A percentile compares a stretch with the other conserved stretches of the same genome.
Evolutionary conservation across 805 yeast species (phyloP).

Genomic region (Candida andamanensis): DNA sequence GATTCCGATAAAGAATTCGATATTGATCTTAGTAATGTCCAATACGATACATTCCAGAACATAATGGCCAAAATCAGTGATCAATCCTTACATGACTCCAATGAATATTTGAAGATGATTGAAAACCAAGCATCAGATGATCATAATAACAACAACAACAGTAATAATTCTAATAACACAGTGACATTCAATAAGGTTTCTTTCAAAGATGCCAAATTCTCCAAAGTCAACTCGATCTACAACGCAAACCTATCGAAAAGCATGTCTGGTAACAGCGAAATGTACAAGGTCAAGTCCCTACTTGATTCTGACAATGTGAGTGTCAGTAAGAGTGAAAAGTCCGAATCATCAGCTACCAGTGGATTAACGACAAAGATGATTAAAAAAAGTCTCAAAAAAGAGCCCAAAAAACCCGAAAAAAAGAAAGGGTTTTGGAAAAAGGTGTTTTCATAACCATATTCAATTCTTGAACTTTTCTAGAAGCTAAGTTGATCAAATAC

Average conservation of each 20-base stretch:
- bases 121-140: too few relatives aligned
- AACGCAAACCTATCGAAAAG: slow-evolving; percentile 13
- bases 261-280: slow-evolving; percentile 10
- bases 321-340: slow-evolving; percentile 2
- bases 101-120: slow-evolving; percentile 14
- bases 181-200: slow-evolving; percentile 3
- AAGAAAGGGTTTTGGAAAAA: slow-evolving; percentile 13
- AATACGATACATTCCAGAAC: slow-evolving; percentile 15
- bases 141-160: not conserved
- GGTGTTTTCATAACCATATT: slow-evolving; percentile 3
- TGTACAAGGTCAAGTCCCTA: slow-evolving; percentile 38
- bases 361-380: slow-evolving; percentile 11
- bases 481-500: too few relatives aligned
- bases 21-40: not conserved
- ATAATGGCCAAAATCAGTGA: slow-evolving; percentile 14
- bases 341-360: slow-evolving; percentile 1
- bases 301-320: slow-evolving; percentile 15
- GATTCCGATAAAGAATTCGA: too few relatives aligned
- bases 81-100: slow-evolving; percentile 23
- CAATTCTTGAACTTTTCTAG: too few relatives aligned
- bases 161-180: not conserved
- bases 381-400: slow-evolving; percentile 9
- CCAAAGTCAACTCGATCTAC: slow-evolving; percentile 34
- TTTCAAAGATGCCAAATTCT: slow-evolving; percentile 11
- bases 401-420: slow-evolving; percentile 7